A percentile compares a stretch with the other conserved stretches of the same genome.
Conservation (phyloP, 2,329 filamentous ascomycete species). For the Colletotrichum cuscutae region DNA sequence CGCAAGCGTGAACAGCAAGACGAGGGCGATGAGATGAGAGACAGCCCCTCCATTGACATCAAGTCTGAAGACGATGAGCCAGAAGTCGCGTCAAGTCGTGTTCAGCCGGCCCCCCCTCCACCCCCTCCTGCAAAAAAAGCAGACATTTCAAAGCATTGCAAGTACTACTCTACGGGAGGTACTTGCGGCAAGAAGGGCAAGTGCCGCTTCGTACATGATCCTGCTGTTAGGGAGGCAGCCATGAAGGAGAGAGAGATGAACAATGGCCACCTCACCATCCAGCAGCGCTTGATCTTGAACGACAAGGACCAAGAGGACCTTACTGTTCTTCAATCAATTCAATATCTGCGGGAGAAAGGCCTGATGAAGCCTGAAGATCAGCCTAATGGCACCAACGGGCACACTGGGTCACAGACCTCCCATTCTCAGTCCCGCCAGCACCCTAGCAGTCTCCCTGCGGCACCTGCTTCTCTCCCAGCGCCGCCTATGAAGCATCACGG, state of each 20-base stretch:
- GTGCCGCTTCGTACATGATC: conserved; percentile 78
- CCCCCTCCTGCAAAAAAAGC: conserved; percentile 65
- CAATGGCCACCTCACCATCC: conserved; percentile 72
- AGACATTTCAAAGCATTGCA: conserved; percentile 74
- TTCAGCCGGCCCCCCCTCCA: conserved; percentile 45
- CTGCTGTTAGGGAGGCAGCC: conserved; percentile 70
- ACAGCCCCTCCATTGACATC: conserved; percentile 56
- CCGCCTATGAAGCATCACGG: conserved; percentile 41
- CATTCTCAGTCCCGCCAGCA: conserved; percentile 16
- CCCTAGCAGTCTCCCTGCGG: conserved; percentile 47
- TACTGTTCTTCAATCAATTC: conserved; percentile 72
- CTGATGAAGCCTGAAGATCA: conserved; percentile 52
- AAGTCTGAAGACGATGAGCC: conserved; percentile 69
- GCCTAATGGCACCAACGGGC: conserved; percentile 37
- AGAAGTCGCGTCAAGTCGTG: conserved; percentile 65
- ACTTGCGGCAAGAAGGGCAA: conserved; percentile 79
- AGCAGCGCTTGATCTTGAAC: conserved; percentile 73
- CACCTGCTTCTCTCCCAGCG: conserved; percentile 50
- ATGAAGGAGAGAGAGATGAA: conserved; percentile 72
- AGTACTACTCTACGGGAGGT: conserved; percentile 76
- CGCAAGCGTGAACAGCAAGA: conserved; percentile 75
- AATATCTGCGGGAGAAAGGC: conserved; percentile 72
- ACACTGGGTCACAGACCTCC: background rate
- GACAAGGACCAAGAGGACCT: conserved; percentile 76
- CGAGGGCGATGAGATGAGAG: conserved; percentile 73